Percentiles rank a stretch among this genome's conserved stretches.
Conservation (phyloP, 345 rosid genomes). For the Aurinia saxatilis region DNA sequence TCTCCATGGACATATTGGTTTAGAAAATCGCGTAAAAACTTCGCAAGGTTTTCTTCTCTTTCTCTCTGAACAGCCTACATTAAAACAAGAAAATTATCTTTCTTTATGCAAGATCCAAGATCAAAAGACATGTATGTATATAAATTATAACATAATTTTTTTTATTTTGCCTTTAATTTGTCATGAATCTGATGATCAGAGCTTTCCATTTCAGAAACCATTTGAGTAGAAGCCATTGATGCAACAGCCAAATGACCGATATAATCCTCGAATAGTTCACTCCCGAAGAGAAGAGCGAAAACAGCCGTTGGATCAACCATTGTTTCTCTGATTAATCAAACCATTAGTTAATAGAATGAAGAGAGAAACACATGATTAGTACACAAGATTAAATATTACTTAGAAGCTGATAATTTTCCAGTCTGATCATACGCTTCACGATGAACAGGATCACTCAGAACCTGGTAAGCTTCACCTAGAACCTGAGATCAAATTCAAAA, state of each 20-base stretch:
- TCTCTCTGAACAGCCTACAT: slow-evolving; percentile 84
- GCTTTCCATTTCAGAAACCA: slow-evolving; percentile 37
- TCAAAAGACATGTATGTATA: background rate
- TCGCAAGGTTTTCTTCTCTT: slow-evolving; percentile 86
- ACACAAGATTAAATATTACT: background rate
- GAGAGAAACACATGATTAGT: background rate
- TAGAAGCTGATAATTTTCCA: slow-evolving; percentile 47
- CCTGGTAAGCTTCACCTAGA: slow-evolving; percentile 96
- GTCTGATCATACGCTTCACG: slow-evolving; percentile 84
- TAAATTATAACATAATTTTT: background rate
- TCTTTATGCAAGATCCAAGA: background rate
- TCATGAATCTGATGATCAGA: slow-evolving; percentile 39
- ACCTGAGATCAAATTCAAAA: slow-evolving; percentile 35
- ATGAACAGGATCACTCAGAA: slow-evolving; percentile 78
- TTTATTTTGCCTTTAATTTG: slow-evolving; percentile 54
- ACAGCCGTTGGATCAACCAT: slow-evolving; percentile 90
- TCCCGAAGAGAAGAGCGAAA: slow-evolving; percentile 90
- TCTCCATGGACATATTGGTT: slow-evolving; percentile 68
- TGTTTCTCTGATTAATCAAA: slow-evolving; percentile 41
- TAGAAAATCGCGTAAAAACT: slow-evolving; percentile 56
- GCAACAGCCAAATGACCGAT: slow-evolving; percentile 87
- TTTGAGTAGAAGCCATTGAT: slow-evolving; percentile 71
- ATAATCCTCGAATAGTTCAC: slow-evolving; percentile 86
- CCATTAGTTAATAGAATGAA: no score
- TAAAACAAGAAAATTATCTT: background rate